Evolutionary conservation across 2,329 filamentous ascomycete species (phyloP), one percentile per base, ranked within the genome.

Genomic region (Colletotrichum brevisporum): DNA sequence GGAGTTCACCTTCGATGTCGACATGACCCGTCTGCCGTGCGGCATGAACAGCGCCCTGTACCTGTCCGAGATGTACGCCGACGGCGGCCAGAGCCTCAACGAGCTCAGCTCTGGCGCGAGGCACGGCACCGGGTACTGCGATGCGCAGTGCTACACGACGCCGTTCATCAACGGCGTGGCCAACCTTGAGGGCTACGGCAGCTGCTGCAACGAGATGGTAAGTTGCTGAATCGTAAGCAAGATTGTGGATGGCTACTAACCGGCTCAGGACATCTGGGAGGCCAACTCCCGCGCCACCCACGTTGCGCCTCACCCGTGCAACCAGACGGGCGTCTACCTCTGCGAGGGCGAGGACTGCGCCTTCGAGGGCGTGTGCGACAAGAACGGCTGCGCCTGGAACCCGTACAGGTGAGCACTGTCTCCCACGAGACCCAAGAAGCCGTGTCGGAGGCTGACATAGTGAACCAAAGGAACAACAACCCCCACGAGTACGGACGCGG

Each of bases 21-120:
- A 92, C 74, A 85, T 90, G 51, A 90, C 88, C 27, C 84, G 86
- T 72, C 82, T 92, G 39, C 87, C 88, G 15, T 92, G 91, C 72
- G 90, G 90, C 66, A 82, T 92, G 76, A 92, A 92, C 77, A 90
- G 90, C 69, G 90, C 90, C 18, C 76, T 92, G 39, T 91, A 92
- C 79, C 85, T 92, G 15, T 81, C 80, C 21, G 81, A 84, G 76
- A 84, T 84, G 83, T 84, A 87, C 12, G 80, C 83, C 6, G 87
- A 90, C 73, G 91, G 91, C 73, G 90, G 89, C 39, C 71, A 83
- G 73, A 87, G 85, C 41, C 71, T 83, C 73, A 87, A 85, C 74
- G 75, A 82, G 0, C 82, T 78, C 61, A 89, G 88, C 78, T 89
- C 85, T 27, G 89, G 90, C 67, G 88, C 89, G 3, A 81, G 83